These are phyloP conservation scores for Apiospora rasikravindrae DNA, from an alignment of 2,329 filamentous ascomycete genomes.

Conservation along the genomic window DNA sequence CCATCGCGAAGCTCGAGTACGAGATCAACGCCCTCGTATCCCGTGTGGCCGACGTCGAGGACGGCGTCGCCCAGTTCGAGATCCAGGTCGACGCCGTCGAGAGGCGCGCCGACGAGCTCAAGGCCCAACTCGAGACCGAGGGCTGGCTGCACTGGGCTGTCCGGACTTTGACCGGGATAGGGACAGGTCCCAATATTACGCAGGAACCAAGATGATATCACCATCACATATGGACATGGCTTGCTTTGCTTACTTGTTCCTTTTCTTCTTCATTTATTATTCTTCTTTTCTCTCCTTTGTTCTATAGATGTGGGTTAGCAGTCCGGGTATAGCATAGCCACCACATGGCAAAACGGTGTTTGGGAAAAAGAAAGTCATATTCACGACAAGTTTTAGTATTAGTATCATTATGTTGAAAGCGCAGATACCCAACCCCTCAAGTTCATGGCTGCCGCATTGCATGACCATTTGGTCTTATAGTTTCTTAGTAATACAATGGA, in stretches of 20 bases:
- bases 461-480: conserved; percentile 10
- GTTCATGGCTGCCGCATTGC: background rate
- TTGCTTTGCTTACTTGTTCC: background rate
- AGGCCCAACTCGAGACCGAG: conserved; percentile 66
- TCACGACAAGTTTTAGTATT: background rate
- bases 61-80: conserved; percentile 80
- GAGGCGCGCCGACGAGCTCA: conserved; percentile 65
- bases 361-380: background rate
- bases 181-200: conserved; percentile 63
- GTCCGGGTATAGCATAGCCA: conserved; percentile 1
- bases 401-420: conserved; percentile 5
- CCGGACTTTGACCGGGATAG: conserved; percentile 64
- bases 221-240: background rate
- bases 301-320: background rate
- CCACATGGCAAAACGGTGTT: conserved; percentile 5
- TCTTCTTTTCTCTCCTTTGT: background rate
- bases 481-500: conserved; percentile 9
- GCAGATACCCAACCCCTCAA: conserved; percentile 13
- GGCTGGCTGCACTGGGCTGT: conserved; percentile 70
- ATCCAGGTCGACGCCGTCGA: conserved; percentile 76
- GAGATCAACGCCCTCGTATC: conserved; percentile 81
- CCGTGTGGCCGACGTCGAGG: conserved; percentile 86
- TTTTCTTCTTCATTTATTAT: background rate
- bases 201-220: conserved; percentile 12
- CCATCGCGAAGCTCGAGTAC: conserved; percentile 88